A percentile compares a stretch with the other conserved stretches of the same genome.
Conservation (phyloP, 106 monocot genomes). For the Apostasia ramifera region DNA sequence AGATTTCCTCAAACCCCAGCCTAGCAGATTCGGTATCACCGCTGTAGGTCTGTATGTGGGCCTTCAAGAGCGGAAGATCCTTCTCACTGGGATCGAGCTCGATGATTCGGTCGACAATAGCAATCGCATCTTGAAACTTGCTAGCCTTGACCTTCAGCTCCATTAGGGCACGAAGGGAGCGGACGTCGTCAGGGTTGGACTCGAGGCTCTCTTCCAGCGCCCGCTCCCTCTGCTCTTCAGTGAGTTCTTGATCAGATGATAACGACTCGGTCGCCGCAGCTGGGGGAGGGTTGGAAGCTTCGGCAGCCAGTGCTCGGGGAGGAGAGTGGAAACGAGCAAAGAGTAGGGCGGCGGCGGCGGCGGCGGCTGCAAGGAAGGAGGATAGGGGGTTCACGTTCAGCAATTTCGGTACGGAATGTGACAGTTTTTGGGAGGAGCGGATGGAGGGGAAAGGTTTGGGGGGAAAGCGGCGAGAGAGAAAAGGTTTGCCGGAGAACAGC, state of each 20-base stretch:
- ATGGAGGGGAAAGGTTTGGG: constrained; percentile 1
- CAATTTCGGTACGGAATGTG: not conserved
- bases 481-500: not conserved
- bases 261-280: constrained; percentile 8
- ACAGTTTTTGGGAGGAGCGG: constrained; percentile 2
- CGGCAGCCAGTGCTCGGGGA: constrained; percentile 6
- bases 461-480: not conserved
- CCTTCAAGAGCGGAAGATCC: constrained; percentile 54
- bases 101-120: constrained; percentile 46
- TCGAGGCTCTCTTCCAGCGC: constrained; percentile 37
- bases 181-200: constrained; percentile 18
- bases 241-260: constrained; percentile 9
- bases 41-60: constrained; percentile 44
- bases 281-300: constrained; percentile 1
- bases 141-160: constrained; percentile 40
- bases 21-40: constrained; percentile 44
- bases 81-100: constrained; percentile 34
- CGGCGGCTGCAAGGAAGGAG: constrained; percentile 2
- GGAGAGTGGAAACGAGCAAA: constrained; percentile 11
- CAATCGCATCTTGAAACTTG: constrained; percentile 41
- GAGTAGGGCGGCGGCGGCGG: constrained; percentile 10
- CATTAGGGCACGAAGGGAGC: constrained; percentile 47
- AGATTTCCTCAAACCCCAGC: constrained; percentile 45
- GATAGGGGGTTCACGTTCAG: not conserved
- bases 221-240: constrained; percentile 17